Evolutionary conservation across 352 stramenopile species (phyloP).

Genomic region (Pythium dissotocum): DNA sequence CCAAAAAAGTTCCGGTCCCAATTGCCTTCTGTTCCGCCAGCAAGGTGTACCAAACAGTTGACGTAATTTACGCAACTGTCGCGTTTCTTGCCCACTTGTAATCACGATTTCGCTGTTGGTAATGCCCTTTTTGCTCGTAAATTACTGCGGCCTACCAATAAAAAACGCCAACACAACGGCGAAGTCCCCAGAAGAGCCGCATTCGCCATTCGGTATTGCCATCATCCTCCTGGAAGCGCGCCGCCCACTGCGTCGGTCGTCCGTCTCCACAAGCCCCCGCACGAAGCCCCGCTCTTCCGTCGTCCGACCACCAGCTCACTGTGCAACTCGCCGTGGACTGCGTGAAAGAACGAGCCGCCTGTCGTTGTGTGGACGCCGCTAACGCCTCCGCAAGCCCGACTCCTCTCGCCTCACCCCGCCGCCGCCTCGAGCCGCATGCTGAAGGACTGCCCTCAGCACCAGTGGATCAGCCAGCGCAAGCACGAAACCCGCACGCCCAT

Average conservation of each 20-base stretch:
- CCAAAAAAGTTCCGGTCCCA: slow-evolving; percentile 10
- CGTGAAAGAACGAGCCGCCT: slow-evolving; percentile 3
- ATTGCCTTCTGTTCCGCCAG: slow-evolving; percentile 7
- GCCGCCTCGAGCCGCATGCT: slow-evolving; percentile 51
- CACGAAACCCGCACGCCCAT: slow-evolving; percentile 84
- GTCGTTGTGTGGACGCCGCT: slow-evolving; percentile 1
- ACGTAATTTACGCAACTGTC: slow-evolving; percentile 19
- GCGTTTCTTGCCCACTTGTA: slow-evolving; percentile 13
- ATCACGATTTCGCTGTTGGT: slow-evolving; percentile 8
- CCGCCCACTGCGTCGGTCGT: neutral
- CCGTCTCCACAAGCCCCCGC: neutral
- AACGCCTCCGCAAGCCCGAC: neutral
- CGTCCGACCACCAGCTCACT: neutral
- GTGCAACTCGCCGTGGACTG: slow-evolving; percentile 1
- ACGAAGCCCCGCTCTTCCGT: neutral
- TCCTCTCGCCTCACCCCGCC: neutral
- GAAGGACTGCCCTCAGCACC: slow-evolving; percentile 89
- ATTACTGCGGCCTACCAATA: neutral
- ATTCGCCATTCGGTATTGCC: neutral
- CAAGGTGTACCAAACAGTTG: neutral
- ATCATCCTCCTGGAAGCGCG: neutral
- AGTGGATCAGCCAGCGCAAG: slow-evolving; percentile 89
- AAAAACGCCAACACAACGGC: slow-evolving; percentile 1
- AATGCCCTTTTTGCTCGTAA: neutral
- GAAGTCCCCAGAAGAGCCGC: neutral